Base-by-base conservation (phyloP, 345 rosid genomes). In the Eucalyptus curtisii region DNA sequence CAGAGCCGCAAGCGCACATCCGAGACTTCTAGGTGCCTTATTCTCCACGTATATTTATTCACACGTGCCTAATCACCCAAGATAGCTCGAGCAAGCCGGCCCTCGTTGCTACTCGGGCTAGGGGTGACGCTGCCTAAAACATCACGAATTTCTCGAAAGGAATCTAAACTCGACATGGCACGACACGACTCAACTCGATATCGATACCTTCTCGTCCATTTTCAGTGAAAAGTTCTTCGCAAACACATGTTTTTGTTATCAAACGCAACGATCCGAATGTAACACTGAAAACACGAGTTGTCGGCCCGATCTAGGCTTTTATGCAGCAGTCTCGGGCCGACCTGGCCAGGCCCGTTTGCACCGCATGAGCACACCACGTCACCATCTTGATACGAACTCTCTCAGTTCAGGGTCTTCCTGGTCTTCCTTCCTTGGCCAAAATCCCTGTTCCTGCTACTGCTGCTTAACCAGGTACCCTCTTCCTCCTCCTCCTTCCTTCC, bases 11-110 rank as follows among this genome's bases (percentile, higher is more conserved):
- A n/a, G 40, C 8, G 11, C 33, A 7, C 37, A 14, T 30, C 19
- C 11, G 1, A n/a, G 10, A 68, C 2, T 71, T 71, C 1, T 17
- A 17, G 42, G 81, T 33, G 25, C 25, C 45, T 17, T 33, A 33
- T 22, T 17, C 25, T 33, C 25, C 14, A 71, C 22, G 15, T n/a
- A 66, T 12, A 71, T 31, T 8, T n/a, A 30, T 7, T 64, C 27
- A 71, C 15, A 5, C 7, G 4, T 22, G 9, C 0, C 7, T 68
- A 31, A 31, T 15, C 6, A 31, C 79, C 42, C 79, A 16, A 31
- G 24, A 33, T 37, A 1, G 6, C 44, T 71, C 7, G 2, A 76
- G 14, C 27, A 37, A 37, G 0, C 5, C 1, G 1, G 27, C 27
- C 8, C 14, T 20, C 14, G 0, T 76, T 40, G 8, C 24, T 37